Base-by-base conservation (phyloP, 2,329 filamentous ascomycete genomes). In the Ilyonectria destructans region DNA sequence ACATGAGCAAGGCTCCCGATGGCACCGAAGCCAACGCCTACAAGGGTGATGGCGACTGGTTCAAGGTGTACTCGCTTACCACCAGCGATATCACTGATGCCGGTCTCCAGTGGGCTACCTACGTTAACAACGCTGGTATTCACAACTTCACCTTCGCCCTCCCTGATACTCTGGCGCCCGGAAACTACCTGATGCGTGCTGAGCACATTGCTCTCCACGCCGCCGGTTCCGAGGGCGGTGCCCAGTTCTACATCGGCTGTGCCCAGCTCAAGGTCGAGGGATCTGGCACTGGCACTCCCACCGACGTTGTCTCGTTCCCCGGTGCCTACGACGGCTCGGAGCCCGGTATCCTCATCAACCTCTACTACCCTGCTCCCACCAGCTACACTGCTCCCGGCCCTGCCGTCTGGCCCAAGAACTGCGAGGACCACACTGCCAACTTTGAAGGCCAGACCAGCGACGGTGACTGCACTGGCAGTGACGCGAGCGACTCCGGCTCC, bases 361-460 rank as follows among this genome's bases (percentile, higher is more conserved):
- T 80, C 69, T 80, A 81, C 77, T 81, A 78, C 74, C 80, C 80
- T 19, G 75, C 70, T 9, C 77, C 77, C 1, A 77, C 72, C 26
- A 77, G 62, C 71, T 81, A 81, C 75, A 71, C 65, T 21, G 73
- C 79, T 17, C 77, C 80, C 7, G 80, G 80, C 31, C 80, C 79
- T 57, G 71, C 67, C 19, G 70, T 74, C 64, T 82, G 80, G 79
- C 80, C 80, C 70, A 75, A 73, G 62, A 64, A 63, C 31, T 82
- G 80, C 67, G 77, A 78, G 72, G 80, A 82, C 68, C 79, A 81
- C 75, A 81, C 80, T 45, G 76, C 78, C 71, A 82, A 82, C 79
- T 68, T 77, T 4, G 72, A 68, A 29, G 80, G 78, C 13, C 74
- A 77, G 75, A 55, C 71, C 23, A 76, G 67, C 58, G 80, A 82